Conservation (phyloP, 345 rosid species). For the Abelmoschus esculentus region DNA sequence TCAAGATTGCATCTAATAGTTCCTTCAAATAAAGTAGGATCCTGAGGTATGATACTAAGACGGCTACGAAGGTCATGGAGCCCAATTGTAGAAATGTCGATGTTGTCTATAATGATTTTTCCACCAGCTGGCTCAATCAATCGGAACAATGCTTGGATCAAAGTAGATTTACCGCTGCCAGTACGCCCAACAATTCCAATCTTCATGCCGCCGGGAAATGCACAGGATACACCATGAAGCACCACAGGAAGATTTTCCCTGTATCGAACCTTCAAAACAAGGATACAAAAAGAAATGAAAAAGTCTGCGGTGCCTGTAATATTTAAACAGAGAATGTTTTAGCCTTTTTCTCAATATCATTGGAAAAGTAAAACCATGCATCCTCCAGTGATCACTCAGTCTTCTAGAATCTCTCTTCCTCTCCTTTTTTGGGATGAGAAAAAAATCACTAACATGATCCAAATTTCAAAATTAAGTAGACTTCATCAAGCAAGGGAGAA, state of each 20-base stretch:
- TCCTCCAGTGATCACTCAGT: neutral
- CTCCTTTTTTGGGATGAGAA: neutral
- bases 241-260: constrained; percentile 93
- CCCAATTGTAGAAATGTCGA: constrained; percentile 82
- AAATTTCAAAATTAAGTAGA: neutral
- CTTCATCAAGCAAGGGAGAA: neutral
- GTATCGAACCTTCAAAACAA: constrained; percentile 67
- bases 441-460: neutral
- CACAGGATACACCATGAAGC: constrained; percentile 72
- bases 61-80: constrained; percentile 96
- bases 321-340: neutral
- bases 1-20: constrained; percentile 91
- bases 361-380: neutral
- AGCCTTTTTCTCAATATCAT: neutral
- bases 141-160: constrained; percentile 95
- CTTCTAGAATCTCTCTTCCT: neutral
- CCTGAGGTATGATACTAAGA: constrained; percentile 95
- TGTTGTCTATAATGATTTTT: constrained; percentile 75
- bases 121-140: constrained; percentile 86
- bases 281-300: constrained; percentile 11
- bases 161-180: constrained; percentile 97
- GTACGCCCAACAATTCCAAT: constrained; percentile 99
- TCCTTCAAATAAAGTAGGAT: constrained; percentile 95
- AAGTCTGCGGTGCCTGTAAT: neutral
- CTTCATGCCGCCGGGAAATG: constrained; percentile 91